A percentile compares a stretch with the other conserved stretches of the same genome.
phyloP scores from a whole-genome alignment of 495 filamentous ascomycete genomes.

The Podospora conica region DNA sequence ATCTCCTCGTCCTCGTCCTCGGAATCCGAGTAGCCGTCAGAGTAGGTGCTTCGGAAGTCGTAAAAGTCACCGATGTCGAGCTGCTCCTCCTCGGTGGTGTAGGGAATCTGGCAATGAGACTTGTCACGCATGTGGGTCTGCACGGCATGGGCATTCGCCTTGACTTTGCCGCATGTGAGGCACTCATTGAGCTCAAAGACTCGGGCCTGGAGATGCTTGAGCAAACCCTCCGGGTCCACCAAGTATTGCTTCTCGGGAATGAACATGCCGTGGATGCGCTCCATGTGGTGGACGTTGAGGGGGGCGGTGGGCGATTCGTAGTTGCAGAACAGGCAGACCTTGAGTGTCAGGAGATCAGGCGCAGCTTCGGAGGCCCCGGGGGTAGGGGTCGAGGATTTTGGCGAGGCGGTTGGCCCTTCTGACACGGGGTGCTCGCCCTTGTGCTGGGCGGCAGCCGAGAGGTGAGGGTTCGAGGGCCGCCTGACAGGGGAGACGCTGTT shows the following conservation, averaged over 20 bases:
- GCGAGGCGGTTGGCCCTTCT: constrained; percentile 30
- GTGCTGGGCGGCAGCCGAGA: constrained; percentile 43
- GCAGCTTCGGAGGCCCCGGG: constrained; percentile 15
- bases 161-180: constrained; percentile 73
- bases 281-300: constrained; percentile 82
- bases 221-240: constrained; percentile 70
- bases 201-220: constrained; percentile 66
- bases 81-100: constrained; percentile 82
- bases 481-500: constrained; percentile 52
- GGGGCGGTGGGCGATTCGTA: constrained; percentile 63
- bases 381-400: constrained; percentile 26
- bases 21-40: constrained; percentile 58
- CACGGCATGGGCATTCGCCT: constrained; percentile 64
- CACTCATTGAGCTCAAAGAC: constrained; percentile 68
- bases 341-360: constrained; percentile 38
- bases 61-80: constrained; percentile 97
- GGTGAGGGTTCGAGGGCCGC: constrained; percentile 52
- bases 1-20: constrained; percentile 58
- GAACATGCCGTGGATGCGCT: constrained; percentile 89
- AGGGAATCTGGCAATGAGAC: constrained; percentile 93
- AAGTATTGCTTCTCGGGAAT: constrained; percentile 83
- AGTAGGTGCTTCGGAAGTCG: constrained; percentile 93
- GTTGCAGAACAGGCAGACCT: constrained; percentile 87
- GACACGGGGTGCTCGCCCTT: constrained; percentile 34
- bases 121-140: constrained; percentile 97